Evolutionary conservation across 805 yeast species (phyloP).

Genomic region (Wickerhamiella slavikovae): DNA sequence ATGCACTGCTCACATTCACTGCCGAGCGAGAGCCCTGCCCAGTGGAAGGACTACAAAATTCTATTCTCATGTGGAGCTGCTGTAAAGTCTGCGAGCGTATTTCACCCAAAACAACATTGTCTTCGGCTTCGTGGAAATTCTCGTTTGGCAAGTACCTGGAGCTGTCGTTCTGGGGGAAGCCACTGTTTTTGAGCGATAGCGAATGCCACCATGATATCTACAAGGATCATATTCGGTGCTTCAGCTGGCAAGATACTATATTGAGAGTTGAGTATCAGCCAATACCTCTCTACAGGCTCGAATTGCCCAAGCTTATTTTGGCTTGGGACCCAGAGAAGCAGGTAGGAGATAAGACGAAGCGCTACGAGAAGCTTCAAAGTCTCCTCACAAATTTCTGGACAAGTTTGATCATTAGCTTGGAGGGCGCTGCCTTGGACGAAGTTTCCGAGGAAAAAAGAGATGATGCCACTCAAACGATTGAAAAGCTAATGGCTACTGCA

Average conservation of each 20-base stretch:
- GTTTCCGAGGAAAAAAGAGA: constrained; percentile 51
- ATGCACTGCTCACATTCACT: constrained; percentile 58
- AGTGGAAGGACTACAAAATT: constrained; percentile 39
- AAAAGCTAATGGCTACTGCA: constrained; percentile 33
- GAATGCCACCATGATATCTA: constrained; percentile 66
- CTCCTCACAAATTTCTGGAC: constrained; percentile 44
- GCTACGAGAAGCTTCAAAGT: constrained; percentile 30
- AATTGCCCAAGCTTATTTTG: constrained; percentile 52
- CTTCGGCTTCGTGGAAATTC: constrained; percentile 70
- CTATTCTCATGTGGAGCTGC: constrained; percentile 75
- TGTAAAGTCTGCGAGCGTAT: constrained; percentile 61
- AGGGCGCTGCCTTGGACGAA: constrained; percentile 58
- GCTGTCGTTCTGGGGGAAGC: constrained; percentile 54
- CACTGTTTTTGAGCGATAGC: constrained; percentile 35
- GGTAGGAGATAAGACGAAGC: constrained; percentile 44
- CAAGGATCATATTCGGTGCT: constrained; percentile 63
- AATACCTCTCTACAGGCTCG: constrained; percentile 59
- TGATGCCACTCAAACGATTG: constrained; percentile 41
- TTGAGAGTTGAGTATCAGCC: constrained; percentile 59
- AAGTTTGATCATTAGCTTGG: constrained; percentile 48
- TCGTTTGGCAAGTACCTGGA: constrained; percentile 90
- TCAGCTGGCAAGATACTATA: constrained; percentile 59
- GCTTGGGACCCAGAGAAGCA: constrained; percentile 55
- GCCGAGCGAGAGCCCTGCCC: constrained; percentile 40
- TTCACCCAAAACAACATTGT: constrained; percentile 64